Evolutionary conservation across 2,329 filamentous ascomycete species (phyloP).

Genomic region (Hawksworthiomyces lignivorus): DNA sequence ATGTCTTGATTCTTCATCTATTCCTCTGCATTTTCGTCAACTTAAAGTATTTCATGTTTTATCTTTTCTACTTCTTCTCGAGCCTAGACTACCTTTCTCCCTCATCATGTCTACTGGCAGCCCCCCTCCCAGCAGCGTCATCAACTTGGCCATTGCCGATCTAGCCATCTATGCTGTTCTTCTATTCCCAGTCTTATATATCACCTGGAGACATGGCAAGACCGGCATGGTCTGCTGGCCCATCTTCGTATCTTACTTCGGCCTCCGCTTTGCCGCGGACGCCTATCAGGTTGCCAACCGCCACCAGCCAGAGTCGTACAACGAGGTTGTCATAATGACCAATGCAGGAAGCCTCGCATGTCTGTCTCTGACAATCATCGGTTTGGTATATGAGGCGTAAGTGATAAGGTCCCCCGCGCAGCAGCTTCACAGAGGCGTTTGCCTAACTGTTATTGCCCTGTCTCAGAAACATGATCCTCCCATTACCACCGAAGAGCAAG

Average conservation of each 20-base stretch:
- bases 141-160: conserved; percentile 17
- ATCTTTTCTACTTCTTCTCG: too few relatives aligned
- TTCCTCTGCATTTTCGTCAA: too few relatives aligned
- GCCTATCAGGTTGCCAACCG: conserved; percentile 18
- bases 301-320: conserved; percentile 16
- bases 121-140: conserved; percentile 8
- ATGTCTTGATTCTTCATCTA: too few relatives aligned
- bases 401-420: not conserved
- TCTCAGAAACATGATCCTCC: conserved; percentile 16
- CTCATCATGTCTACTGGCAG: not conserved
- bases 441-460: too few relatives aligned
- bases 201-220: conserved; percentile 23
- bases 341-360: conserved; percentile 22
- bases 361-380: conserved; percentile 19
- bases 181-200: conserved; percentile 14
- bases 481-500: conserved; percentile 11
- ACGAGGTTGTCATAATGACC: conserved; percentile 20
- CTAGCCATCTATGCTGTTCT: conserved; percentile 17
- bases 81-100: too few relatives aligned
- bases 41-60: too few relatives aligned
- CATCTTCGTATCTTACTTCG: conserved; percentile 20
- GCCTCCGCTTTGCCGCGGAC: conserved; percentile 18
- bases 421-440: too few relatives aligned
- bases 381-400: conserved; percentile 23
- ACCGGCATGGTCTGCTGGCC: conserved; percentile 24